These are phyloP conservation scores for Senna tora DNA, from an alignment of 306 rosid genomes.

Conservation along the genomic window DNA sequence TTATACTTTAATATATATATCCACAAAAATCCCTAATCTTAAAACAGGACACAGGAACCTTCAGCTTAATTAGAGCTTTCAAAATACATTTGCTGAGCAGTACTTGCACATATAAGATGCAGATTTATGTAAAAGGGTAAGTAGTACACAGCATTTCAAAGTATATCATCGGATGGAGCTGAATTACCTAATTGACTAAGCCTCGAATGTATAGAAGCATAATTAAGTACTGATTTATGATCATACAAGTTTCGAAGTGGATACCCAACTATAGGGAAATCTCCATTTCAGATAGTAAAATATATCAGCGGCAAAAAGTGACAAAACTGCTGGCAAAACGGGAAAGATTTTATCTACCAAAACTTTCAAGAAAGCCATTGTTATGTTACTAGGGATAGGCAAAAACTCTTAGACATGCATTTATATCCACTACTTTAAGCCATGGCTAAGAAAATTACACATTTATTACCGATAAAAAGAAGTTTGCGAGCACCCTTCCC, in stretches of 20 bases:
- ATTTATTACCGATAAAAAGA: background rate
- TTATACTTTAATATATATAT: background rate
- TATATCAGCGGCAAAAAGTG: background rate
- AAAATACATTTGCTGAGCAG: background rate
- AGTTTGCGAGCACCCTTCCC: conserved; percentile 53
- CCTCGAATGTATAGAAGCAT: conserved; percentile 1
- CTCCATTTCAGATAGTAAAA: no score
- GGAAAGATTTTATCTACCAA: background rate
- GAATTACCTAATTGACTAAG: background rate
- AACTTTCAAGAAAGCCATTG: conserved; percentile 17
- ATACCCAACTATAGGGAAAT: no score
- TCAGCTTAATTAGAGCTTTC: conserved; percentile 7
- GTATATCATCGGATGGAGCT: background rate
- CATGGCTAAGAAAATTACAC: conserved; percentile 12
- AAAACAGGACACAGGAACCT: conserved; percentile 17
- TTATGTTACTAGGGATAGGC: conserved; percentile 8
- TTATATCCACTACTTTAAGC: conserved; percentile 34
- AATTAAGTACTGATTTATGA: background rate
- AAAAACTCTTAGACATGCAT: conserved; percentile 36
- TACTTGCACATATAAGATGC: background rate
- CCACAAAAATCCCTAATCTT: background rate
- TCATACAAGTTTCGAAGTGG: no score
- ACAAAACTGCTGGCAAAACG: conserved; percentile 6
- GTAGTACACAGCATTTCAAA: background rate
- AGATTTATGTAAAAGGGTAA: background rate